phyloP scores from a whole-genome alignment of 192 early-diverging fungal genomes.

The Kappamyces sp. region DNA sequence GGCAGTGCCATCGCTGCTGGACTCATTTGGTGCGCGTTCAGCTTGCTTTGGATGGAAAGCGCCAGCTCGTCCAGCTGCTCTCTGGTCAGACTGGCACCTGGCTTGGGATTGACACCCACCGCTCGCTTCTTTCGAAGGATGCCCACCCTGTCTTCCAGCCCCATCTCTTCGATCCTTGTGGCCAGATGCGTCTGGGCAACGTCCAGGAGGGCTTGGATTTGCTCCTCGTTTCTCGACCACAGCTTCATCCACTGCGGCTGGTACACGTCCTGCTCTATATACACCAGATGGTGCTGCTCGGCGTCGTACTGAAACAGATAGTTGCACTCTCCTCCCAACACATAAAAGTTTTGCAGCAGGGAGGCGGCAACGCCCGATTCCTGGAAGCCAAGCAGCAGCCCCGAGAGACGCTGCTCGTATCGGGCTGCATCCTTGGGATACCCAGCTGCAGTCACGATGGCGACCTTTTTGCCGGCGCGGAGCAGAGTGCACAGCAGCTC shows the following conservation, averaged over 20 bases:
- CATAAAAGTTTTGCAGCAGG: conserved; percentile 62
- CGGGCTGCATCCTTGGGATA: conserved; percentile 63
- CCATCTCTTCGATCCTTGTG: conserved; percentile 60
- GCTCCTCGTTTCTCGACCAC: conserved; percentile 25
- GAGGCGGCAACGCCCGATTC: conserved; percentile 37
- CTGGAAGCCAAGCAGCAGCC: conserved; percentile 63
- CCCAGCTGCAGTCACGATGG: conserved; percentile 88
- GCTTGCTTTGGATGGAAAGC: conserved; percentile 43
- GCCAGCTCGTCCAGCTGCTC: conserved; percentile 78
- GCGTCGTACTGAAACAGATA: conserved; percentile 72
- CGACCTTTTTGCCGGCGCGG: conserved; percentile 57
- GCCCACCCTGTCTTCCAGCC: conserved; percentile 41
- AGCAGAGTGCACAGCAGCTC: conserved; percentile 64
- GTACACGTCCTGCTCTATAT: conserved; percentile 51
- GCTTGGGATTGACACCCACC: conserved; percentile 44
- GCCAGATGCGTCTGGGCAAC: conserved; percentile 64
- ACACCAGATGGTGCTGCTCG: conserved; percentile 50
- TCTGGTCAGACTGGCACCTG: neutral
- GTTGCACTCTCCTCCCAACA: conserved; percentile 87
- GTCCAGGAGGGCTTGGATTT: conserved; percentile 54
- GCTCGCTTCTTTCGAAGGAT: conserved; percentile 75
- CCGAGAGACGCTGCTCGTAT: conserved; percentile 74
- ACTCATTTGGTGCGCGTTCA: conserved; percentile 5
- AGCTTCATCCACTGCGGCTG: conserved; percentile 17
- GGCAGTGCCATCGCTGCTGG: conserved; percentile 6